phyloP scores from a whole-genome alignment of 805 yeast genomes.

The Ogataea paraovalis region DNA sequence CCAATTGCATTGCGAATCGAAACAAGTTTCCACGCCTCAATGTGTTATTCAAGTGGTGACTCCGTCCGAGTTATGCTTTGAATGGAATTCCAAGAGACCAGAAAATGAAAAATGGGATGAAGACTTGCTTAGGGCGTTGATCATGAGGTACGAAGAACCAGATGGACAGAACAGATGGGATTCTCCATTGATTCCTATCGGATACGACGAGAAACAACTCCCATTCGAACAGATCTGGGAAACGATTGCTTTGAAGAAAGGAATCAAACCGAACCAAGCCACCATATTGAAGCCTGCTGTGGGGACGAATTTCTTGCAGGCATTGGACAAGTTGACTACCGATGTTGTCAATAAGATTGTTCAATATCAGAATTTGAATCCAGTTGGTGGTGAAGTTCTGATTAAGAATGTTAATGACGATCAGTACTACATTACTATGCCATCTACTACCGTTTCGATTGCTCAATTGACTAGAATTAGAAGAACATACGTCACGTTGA shows the following conservation, averaged over 20 bases:
- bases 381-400: conserved; percentile 47
- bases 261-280: conserved; percentile 78
- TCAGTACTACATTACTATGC: conserved; percentile 51
- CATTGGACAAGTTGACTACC: conserved; percentile 69
- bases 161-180: conserved; percentile 87
- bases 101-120: conserved; percentile 53
- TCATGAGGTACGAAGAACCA: conserved; percentile 92
- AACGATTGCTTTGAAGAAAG: conserved; percentile 53
- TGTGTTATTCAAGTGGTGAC: conserved; percentile 78
- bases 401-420: conserved; percentile 34
- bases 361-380: conserved; percentile 54
- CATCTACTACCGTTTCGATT: conserved; percentile 52
- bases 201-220: conserved; percentile 48
- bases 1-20: conserved; percentile 91
- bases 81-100: conserved; percentile 49
- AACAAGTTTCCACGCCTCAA: conserved; percentile 73
- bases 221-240: conserved; percentile 69
- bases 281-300: conserved; percentile 79
- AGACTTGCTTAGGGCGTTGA: conserved; percentile 59
- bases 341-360: conserved; percentile 58
- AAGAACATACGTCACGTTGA: conserved; percentile 77
- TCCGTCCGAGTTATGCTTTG: conserved; percentile 55
- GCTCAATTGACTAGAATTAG: conserved; percentile 82
- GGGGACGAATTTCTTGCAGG: conserved; percentile 69
- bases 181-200: conserved; percentile 76